Conservation (phyloP, 768 basidiomycete species). For the Coprinopsis marcescibilis region DNA sequence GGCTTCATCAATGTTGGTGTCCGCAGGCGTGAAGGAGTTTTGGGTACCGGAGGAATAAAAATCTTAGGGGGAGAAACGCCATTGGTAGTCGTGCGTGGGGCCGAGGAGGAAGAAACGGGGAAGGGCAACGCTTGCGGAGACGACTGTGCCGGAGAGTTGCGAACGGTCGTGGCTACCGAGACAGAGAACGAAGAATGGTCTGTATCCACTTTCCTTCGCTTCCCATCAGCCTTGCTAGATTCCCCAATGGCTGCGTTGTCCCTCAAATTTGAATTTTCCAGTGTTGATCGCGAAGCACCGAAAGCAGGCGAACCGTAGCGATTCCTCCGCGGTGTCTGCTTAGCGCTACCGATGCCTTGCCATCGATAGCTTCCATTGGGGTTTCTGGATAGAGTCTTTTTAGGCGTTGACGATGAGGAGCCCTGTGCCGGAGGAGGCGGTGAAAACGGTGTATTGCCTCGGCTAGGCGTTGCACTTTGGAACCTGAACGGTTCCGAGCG, state of each 20-base stretch:
- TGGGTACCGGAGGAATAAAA: constrained; percentile 14
- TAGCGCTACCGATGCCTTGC: constrained; percentile 74
- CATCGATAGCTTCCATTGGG: constrained; percentile 72
- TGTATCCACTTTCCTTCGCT: constrained; percentile 56
- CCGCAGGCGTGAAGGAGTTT: constrained; percentile 34
- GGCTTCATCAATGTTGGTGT: constrained; percentile 40
- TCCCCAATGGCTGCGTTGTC: constrained; percentile 20
- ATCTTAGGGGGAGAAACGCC: constrained; percentile 11
- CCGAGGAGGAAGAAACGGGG: constrained; percentile 27
- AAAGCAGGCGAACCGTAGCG: constrained; percentile 73
- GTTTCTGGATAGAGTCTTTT: constrained; percentile 56
- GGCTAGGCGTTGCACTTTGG: constrained; percentile 38
- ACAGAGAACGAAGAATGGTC: constrained; percentile 29
- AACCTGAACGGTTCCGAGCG: constrained; percentile 56
- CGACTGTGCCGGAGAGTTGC: constrained; percentile 13
- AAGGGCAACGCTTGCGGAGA: constrained; percentile 23
- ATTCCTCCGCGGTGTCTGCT: constrained; percentile 43
- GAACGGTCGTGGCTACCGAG: constrained; percentile 22
- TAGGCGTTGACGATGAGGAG: constrained; percentile 28
- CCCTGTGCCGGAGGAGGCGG: constrained; percentile 18
- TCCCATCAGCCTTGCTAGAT: constrained; percentile 37
- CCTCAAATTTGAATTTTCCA: constrained; percentile 31
- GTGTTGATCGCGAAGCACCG: constrained; percentile 44
- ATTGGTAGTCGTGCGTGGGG: constrained; percentile 21
- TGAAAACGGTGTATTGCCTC: constrained; percentile 29